Conservation (phyloP, 2,329 filamentous ascomycete genomes). For the Hypoxylon sp. region DNA sequence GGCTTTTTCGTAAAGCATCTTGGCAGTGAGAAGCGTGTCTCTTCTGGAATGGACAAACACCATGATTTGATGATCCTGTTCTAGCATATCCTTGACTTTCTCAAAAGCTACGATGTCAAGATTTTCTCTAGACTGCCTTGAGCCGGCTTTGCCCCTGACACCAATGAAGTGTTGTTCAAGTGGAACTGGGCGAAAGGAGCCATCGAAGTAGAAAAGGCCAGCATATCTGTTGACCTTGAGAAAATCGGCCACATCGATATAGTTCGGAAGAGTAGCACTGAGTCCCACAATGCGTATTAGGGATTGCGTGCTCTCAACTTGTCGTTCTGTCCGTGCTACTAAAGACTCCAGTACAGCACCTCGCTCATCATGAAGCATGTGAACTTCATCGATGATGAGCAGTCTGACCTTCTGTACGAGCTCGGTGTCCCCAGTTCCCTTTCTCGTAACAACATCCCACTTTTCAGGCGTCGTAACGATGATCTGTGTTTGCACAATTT, state of each 20-base stretch:
- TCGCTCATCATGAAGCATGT: conserved; percentile 98
- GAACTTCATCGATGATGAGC: conserved; percentile 97
- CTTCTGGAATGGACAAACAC: conserved; percentile 98
- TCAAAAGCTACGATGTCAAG: conserved; percentile 90
- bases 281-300: conserved; percentile 96
- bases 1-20: conserved; percentile 88
- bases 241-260: conserved; percentile 96
- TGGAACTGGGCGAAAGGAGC: conserved; percentile 94
- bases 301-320: conserved; percentile 98
- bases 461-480: conserved; percentile 99
- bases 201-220: conserved; percentile 96
- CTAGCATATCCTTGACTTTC: conserved; percentile 94
- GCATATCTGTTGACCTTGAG: conserved; percentile 94
- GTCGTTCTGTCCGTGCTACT: conserved; percentile 92
- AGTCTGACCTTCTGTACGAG: conserved; percentile 96
- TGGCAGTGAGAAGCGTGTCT: conserved; percentile 91
- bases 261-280: conserved; percentile 96
- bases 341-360: conserved; percentile 96
- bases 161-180: conserved; percentile 98
- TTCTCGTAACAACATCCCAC: conserved; percentile 98
- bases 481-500: conserved; percentile 96
- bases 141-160: conserved; percentile 90
- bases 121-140: conserved; percentile 87
- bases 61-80: conserved; percentile 96
- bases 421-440: conserved; percentile 97